These are phyloP conservation scores for Nasturtium officinale DNA, from an alignment of 345 rosid species.

Conservation along the genomic window DNA sequence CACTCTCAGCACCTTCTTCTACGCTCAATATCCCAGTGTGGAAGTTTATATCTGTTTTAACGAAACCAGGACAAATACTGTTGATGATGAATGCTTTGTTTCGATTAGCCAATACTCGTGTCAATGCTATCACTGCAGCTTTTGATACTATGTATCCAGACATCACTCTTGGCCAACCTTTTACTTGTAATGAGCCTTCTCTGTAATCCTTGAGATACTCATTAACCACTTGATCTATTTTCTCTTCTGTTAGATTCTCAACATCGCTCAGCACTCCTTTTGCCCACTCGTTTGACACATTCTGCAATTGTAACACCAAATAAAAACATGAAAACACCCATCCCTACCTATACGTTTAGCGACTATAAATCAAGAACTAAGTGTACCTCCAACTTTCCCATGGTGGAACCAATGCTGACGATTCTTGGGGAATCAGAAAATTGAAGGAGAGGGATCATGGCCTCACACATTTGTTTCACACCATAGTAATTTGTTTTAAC, in stretches of 20 bases:
- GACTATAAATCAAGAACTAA: not conserved
- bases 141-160: slow-evolving; percentile 50
- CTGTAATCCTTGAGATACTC: slow-evolving; percentile 49
- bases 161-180: slow-evolving; percentile 49
- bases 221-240: slow-evolving; percentile 46
- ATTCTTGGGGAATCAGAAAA: slow-evolving; percentile 55
- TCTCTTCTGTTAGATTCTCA: slow-evolving; percentile 52
- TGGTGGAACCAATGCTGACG: slow-evolving; percentile 53
- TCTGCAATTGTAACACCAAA: slow-evolving; percentile 13
- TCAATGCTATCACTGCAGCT: slow-evolving; percentile 52
- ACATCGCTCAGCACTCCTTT: slow-evolving; percentile 45
- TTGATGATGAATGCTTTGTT: slow-evolving; percentile 45
- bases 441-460: slow-evolving; percentile 52
- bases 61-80: slow-evolving; percentile 59
- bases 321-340: not conserved
- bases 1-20: slow-evolving; percentile 55
- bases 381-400: slow-evolving; percentile 50
- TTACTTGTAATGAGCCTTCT: slow-evolving; percentile 44
- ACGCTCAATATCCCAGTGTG: slow-evolving; percentile 42
- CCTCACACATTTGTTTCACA: slow-evolving; percentile 52
- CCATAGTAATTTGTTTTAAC: slow-evolving; percentile 57
- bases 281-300: slow-evolving; percentile 47
- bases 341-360: not conserved
- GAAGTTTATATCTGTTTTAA: slow-evolving; percentile 49
- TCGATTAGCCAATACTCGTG: slow-evolving; percentile 52